phyloP scores from a whole-genome alignment of 106 monocot genomes.

The Chionographis japonica region DNA sequence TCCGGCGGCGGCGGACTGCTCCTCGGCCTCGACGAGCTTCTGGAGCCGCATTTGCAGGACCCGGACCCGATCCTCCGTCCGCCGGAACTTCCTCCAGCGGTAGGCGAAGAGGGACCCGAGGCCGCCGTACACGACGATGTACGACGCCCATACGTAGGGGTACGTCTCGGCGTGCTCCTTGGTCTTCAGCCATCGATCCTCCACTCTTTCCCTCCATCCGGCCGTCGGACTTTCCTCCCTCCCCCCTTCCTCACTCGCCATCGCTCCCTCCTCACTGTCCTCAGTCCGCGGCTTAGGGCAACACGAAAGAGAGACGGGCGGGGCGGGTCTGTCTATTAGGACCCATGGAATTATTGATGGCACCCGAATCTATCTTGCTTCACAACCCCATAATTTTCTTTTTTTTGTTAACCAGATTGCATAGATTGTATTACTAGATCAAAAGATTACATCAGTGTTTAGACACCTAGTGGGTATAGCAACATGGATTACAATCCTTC shows the following conservation, averaged over 20 bases:
- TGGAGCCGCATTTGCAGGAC: slow-evolving; percentile 59
- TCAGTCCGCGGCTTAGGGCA: neutral
- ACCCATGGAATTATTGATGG: too few relatives aligned
- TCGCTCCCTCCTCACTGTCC: neutral
- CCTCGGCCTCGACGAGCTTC: slow-evolving; percentile 55
- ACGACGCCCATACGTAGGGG: slow-evolving; percentile 92
- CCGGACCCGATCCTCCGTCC: slow-evolving; percentile 71
- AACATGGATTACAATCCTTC: too few relatives aligned
- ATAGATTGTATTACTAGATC: too few relatives aligned
- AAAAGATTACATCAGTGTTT: too few relatives aligned
- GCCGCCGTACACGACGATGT: slow-evolving; percentile 85
- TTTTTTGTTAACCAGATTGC: too few relatives aligned
- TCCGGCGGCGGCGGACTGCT: neutral
- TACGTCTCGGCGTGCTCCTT: slow-evolving; percentile 90
- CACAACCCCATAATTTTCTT: too few relatives aligned
- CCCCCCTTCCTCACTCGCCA: neutral
- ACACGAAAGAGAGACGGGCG: too few relatives aligned
- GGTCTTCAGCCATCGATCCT: slow-evolving; percentile 50
- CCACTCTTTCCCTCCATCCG: slow-evolving; percentile 28
- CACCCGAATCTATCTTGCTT: too few relatives aligned
- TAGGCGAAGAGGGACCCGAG: slow-evolving; percentile 51
- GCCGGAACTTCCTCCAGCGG: slow-evolving; percentile 79
- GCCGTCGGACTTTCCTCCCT: slow-evolving; percentile 1
- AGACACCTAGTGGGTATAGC: too few relatives aligned
- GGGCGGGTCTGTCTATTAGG: too few relatives aligned